Conservation (phyloP, 2,329 filamentous ascomycete genomes). For the Calonectria fujianensis region DNA sequence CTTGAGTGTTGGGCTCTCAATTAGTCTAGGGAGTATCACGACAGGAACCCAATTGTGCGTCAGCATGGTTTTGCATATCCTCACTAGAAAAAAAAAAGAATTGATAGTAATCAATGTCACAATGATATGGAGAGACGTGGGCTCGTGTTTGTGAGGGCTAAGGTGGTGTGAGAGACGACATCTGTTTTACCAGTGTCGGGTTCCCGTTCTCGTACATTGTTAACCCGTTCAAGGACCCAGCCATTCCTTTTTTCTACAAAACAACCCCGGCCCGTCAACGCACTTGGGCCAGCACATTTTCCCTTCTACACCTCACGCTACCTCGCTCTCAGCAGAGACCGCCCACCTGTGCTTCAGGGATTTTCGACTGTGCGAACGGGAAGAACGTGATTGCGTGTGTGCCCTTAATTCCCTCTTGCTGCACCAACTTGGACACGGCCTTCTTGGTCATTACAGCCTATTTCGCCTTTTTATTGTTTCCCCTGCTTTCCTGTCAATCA, state of each 20-base stretch:
- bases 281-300: constrained; percentile 18
- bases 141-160: neutral
- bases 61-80: constrained; percentile 1
- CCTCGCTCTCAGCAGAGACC: constrained; percentile 20
- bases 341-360: constrained; percentile 18
- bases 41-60: constrained; percentile 12
- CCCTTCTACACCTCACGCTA: constrained; percentile 27
- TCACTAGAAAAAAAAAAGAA: neutral
- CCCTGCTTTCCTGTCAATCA: neutral
- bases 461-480: constrained; percentile 10
- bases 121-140: neutral
- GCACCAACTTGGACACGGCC: constrained; percentile 4
- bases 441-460: neutral
- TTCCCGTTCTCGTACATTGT: constrained; percentile 31
- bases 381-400: constrained; percentile 11
- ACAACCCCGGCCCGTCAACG: constrained; percentile 31
- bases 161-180: constrained; percentile 31
- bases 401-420: constrained; percentile 23
- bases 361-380: constrained; percentile 20
- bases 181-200: constrained; percentile 26
- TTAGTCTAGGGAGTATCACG: constrained; percentile 18
- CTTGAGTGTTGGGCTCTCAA: constrained; percentile 27
- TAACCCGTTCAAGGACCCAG: constrained; percentile 31
- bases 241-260: constrained; percentile 36
- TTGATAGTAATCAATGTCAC: neutral